Evolutionary conservation across 2,329 filamentous ascomycete species (phyloP), one percentile per base, ranked within the genome.

Genomic region (Lachnellula willkommii): DNA sequence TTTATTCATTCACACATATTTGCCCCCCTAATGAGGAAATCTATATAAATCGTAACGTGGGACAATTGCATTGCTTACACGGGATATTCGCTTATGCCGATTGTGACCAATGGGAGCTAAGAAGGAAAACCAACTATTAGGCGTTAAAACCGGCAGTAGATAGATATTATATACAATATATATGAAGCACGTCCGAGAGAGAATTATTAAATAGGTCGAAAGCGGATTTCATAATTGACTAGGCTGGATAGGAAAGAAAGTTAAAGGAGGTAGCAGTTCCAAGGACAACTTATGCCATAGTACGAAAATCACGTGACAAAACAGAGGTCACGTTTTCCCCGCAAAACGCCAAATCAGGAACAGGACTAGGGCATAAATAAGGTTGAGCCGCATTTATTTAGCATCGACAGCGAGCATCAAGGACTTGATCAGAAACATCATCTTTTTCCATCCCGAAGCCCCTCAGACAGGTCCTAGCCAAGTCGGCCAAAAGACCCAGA

Each of bases 361-460:
- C 47, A 22, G 47, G 5, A 17, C 37, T 45, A 50, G 24, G 28
- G 22, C 14, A 47, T 32, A 42, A 54, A 56, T 63, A 63, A 63
- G 60, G 53, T 63, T 63, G 57, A 64, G 62, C 58, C 58, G 50
- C 57, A 59, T 50, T 45, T 40, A 32, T 47, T 28, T 37, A 49
- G 42, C 32, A 52, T 53, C 42, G 50, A 48, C 54, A 40, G 47
- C 40, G 54, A 56, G 53, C 50, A 53, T 50, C 32, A 43, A 14
- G n/a, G 22, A 48, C 48, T 49, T 40, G 32, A 26, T 47, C 35
- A 50, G 53, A 56, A 53, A 50, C 51, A 51, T 42, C 39, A 36
- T 35, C 39, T 59, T 56, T 56, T 47, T 26, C 37, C 22, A 15
- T 52, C 32, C 47, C 43, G 24, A 22, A 11, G 20, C 42, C 40